These are phyloP conservation scores for Solanum chacoense DNA, from an alignment of 305 asterid species.

Conservation along the genomic window DNA sequence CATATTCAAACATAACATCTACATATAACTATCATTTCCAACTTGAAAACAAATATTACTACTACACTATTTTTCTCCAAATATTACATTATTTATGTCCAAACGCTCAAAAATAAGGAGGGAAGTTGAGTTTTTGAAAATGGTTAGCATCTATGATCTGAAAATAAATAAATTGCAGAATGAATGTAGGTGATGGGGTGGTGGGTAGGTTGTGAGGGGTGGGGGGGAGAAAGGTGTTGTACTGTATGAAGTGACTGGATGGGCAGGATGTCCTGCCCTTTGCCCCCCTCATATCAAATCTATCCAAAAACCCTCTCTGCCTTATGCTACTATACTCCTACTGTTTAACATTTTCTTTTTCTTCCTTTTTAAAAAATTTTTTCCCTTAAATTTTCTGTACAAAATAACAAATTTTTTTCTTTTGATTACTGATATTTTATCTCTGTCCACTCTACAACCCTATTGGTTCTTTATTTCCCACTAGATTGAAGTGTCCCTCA, in stretches of 20 bases:
- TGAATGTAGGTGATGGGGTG: background rate
- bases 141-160: background rate
- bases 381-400: background rate
- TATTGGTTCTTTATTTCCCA: constrained; percentile 25
- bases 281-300: constrained; percentile 28
- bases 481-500: constrained; percentile 14
- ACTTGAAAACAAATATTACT: background rate
- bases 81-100: background rate
- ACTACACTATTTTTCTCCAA: background rate
- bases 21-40: background rate
- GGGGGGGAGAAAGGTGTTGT: constrained; percentile 2
- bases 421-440: constrained; percentile 4
- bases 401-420: constrained; percentile 13
- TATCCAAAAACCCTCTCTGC: constrained; percentile 8
- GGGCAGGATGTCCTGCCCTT: constrained; percentile 31
- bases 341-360: background rate
- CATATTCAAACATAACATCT: background rate
- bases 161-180: background rate
- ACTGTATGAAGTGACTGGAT: constrained; percentile 55
- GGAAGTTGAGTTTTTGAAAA: background rate
- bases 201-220: background rate
- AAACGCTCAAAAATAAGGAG: background rate
- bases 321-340: background rate
- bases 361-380: background rate
- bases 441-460: constrained; percentile 20